Base-by-base conservation (phyloP, 148 eudicot genomes). In the Rhododendron griersonianum region DNA sequence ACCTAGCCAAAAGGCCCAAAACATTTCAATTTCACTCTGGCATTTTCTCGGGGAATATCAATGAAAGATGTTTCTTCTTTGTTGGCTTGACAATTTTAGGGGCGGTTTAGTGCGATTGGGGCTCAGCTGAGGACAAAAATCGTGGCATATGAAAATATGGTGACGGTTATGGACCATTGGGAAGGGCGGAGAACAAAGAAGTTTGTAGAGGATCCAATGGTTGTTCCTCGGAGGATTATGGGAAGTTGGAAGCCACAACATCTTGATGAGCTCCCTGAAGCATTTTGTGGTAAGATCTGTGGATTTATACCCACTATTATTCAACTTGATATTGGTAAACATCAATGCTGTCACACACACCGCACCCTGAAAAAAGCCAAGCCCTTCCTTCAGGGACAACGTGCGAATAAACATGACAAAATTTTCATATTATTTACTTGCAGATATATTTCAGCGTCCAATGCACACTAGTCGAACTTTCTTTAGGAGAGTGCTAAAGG, bases 121-220 rank as follows among this genome's bases (percentile, higher is more conserved):
- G 98, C 98, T 86, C 98, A 97, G 82, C 99, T 96, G 11, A 90
- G 93, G 35, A 92, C 95, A 95, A 98, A 97, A 90, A 93, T 97
- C 61, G 94, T 95, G 86, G 98, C 99, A 5, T 95, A 95, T 86
- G 95, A 94, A 92, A 94, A 94, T 88, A 23, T 84, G 90, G 98
- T 94, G 86, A 95, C 98, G 16, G 88, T 95, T 81, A 91, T 97
- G 92, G 98, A 97, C 86, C 99, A 97, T 86, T 87, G 73, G 75
- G 89, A 85, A 83, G 96, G 98, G 89, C 81, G 48, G 87, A 93
- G 87, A 87, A 93, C 93, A 0, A 95, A 95, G 86, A 89, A 94
- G 90, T 82, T 87, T 87, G 95, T 89, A 74, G 98, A 97, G 84
- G 99, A 97, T 89, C 99, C 99, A 5, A 97, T 97, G 99, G 88